phyloP scores from a whole-genome alignment of 768 basidiomycete species.

The Mycena sanguinolenta region DNA sequence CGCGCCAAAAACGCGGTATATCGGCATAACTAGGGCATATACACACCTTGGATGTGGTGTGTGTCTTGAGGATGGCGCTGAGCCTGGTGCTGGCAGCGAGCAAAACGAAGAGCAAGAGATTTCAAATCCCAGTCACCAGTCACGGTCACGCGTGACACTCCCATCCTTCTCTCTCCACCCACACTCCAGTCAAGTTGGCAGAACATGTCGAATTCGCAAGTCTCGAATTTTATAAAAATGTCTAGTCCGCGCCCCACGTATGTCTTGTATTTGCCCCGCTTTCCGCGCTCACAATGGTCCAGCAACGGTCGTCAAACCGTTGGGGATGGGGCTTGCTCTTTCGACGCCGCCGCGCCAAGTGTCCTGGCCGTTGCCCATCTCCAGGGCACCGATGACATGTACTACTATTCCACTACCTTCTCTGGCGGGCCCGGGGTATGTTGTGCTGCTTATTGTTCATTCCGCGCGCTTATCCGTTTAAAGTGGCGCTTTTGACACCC shows the following conservation, averaged over 20 bases:
- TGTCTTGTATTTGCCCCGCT: slow-evolving; percentile 42
- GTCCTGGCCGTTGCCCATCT: slow-evolving; percentile 90
- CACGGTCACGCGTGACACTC: neutral
- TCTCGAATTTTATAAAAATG: slow-evolving; percentile 80
- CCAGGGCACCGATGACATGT: slow-evolving; percentile 84
- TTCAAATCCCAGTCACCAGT: neutral
- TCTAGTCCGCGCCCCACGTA: slow-evolving; percentile 98
- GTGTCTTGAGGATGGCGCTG: neutral
- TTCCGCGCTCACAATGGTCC: slow-evolving; percentile 38
- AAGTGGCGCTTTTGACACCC: slow-evolving; percentile 97
- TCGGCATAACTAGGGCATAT: neutral
- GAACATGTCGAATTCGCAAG: slow-evolving; percentile 80
- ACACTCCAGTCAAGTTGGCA: slow-evolving; percentile 79
- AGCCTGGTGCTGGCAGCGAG: too few species aligned
- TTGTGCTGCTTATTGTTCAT: slow-evolving; percentile 10
- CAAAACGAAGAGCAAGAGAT: too few species aligned
- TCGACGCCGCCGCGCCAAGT: slow-evolving; percentile 82
- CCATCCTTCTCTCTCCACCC: slow-evolving; percentile 35
- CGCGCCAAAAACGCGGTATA: neutral
- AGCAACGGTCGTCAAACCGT: slow-evolving; percentile 97
- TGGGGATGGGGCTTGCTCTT: slow-evolving; percentile 94
- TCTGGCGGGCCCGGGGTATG: slow-evolving; percentile 92
- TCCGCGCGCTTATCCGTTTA: slow-evolving; percentile 24
- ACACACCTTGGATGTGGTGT: neutral
- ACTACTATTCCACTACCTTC: slow-evolving; percentile 94